These are phyloP conservation scores for Acanthamoeba lenticulata DNA, from an alignment of 208 protist species.

Conservation along the genomic window DNA sequence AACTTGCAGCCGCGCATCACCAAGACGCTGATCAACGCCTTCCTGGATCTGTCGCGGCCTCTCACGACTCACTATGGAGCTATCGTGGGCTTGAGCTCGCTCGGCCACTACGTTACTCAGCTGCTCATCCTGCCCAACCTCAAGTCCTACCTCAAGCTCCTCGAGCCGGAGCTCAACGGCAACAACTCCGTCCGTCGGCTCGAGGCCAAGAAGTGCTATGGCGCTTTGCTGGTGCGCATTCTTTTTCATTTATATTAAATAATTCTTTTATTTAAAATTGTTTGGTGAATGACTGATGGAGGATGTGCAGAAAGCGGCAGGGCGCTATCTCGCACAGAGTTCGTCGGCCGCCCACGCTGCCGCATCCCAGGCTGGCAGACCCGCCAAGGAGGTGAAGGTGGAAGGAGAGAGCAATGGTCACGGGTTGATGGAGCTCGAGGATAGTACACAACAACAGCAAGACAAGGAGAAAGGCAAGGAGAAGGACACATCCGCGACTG, in stretches of 20 bases:
- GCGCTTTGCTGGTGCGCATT: slow-evolving; percentile 43
- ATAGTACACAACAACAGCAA: neutral
- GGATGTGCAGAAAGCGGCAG: slow-evolving; percentile 52
- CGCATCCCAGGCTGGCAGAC: neutral
- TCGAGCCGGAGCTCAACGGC: slow-evolving; percentile 56
- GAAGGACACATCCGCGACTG: no score
- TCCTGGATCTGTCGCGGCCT: slow-evolving; percentile 84
- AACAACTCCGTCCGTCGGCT: neutral
- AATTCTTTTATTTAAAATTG: neutral
- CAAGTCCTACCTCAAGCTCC: slow-evolving; percentile 36
- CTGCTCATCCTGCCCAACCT: slow-evolving; percentile 70
- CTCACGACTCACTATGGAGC: slow-evolving; percentile 90
- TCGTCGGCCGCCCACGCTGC: neutral
- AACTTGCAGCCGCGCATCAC: slow-evolving; percentile 85
- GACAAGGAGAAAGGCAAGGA: slow-evolving; percentile 14
- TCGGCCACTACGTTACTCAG: slow-evolving; percentile 79
- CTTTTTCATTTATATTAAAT: neutral
- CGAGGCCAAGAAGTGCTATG: slow-evolving; percentile 61
- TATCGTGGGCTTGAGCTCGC: slow-evolving; percentile 82
- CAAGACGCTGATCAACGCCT: slow-evolving; percentile 82
- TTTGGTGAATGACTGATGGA: no score
- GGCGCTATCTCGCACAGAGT: neutral
- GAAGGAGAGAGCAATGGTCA: neutral
- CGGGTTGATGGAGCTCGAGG: neutral
- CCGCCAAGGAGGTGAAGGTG: neutral